Conservation (phyloP, 768 basidiomycete genomes). For the Boletus huronensis region DNA sequence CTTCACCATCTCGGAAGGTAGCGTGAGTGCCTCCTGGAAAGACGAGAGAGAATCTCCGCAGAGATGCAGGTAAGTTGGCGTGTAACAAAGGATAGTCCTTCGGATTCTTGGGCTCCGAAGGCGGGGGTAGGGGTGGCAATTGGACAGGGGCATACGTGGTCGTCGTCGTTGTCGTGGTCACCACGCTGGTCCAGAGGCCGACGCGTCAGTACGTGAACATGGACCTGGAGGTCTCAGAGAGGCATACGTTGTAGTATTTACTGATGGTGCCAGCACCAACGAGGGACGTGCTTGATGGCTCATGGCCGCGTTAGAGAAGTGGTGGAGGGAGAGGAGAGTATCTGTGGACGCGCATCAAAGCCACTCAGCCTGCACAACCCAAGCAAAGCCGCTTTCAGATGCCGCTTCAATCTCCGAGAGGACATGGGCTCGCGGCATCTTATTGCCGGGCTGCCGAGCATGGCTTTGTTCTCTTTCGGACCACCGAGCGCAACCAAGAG, state of each 20-base stretch:
- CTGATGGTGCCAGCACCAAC: constrained; percentile 73
- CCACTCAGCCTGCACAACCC: constrained; percentile 33
- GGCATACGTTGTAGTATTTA: constrained; percentile 80
- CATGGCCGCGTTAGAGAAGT: constrained; percentile 43
- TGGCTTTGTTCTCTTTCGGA: constrained; percentile 11
- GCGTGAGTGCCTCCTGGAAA: constrained; percentile 81
- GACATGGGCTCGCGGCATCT: constrained; percentile 10
- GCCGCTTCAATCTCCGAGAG: constrained; percentile 25
- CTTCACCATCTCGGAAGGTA: constrained; percentile 70
- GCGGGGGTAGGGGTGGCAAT: constrained; percentile 68
- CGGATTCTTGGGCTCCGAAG: constrained; percentile 67
- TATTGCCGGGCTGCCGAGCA: constrained; percentile 22
- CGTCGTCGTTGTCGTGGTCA: constrained; percentile 89
- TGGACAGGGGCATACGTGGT: constrained; percentile 89
- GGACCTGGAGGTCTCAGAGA: background rate
- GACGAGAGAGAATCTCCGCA: constrained; percentile 71
- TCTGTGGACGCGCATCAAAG: constrained; percentile 31
- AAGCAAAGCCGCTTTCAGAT: constrained; percentile 23
- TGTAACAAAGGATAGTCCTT: constrained; percentile 78
- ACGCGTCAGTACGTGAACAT: constrained; percentile 21
- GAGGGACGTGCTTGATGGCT: constrained; percentile 61
- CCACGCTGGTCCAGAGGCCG: constrained; percentile 51
- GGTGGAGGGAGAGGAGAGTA: constrained; percentile 24
- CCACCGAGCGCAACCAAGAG: background rate
- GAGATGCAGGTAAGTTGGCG: constrained; percentile 67